Evolutionary conservation across 2,329 filamentous ascomycete species (phyloP), one percentile per base, ranked within the genome.

Genomic region (Trichoderma polysporum): DNA sequence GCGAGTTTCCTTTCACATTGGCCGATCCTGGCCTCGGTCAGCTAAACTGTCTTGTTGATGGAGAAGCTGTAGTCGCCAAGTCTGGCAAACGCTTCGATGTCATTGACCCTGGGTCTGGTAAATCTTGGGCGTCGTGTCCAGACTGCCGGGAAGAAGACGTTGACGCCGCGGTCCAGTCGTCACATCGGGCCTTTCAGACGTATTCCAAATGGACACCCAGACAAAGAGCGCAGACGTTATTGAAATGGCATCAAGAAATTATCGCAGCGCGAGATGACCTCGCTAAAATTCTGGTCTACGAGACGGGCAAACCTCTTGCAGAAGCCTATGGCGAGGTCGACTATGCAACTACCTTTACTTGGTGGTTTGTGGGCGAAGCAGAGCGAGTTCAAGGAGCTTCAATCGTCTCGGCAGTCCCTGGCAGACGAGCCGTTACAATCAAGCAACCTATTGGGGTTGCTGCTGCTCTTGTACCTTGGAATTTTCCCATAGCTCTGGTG

Each of bases 351-450:
- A 78, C 80, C 0, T 87, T 88, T 71, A 79, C 81, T 2, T 83
- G 83, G 77, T 88, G 85, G 85, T 88, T 88, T 69, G 78, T 83
- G 0, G 81, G 82, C 12, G 83, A 85, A 70, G 82, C 83, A 4
- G 81, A 83, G 67, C 75, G 76, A 59, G 72, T 82, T 29, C 89
- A 73, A 81, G 91, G 91, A 17, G 84, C 84, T 0, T 83, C 90
- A 4, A 84, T 86, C 53, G 81, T 83, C 0, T 84, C 88, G 0
- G 81, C 90, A 0, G 79, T 86, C 0, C 86, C 90, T 0, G 86
- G 87, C 35, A 81, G 91, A 6, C 83, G 90, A 13, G 83, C 89
- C 2, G 86, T 94, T 68, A 90, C 89, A 0, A 85, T 93, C 71
- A 94, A 94, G 50, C 77, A 79, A 63, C 78, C 79, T 0, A 67